Base-by-base conservation (phyloP, 2,329 filamentous ascomycete species). In the Exophiala alcalophila region DNA sequence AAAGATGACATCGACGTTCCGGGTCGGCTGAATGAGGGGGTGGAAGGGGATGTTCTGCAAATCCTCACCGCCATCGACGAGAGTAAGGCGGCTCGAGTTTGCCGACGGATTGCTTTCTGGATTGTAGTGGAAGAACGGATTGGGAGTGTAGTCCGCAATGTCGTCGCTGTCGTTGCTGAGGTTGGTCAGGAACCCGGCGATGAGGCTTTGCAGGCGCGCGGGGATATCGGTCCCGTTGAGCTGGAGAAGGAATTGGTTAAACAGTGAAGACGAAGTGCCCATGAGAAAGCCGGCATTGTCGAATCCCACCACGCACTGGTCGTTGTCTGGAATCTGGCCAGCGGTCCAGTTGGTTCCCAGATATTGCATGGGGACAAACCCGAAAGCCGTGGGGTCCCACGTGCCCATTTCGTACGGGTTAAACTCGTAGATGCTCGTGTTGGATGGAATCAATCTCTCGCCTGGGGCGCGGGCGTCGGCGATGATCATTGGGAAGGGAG, bases 211-310 rank as follows among this genome's bases (percentile, higher is more conserved):
- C 74, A 72, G 4, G 68, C 56, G 36, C 73, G 69, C 25, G 87
- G 64, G 21, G 74, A 63, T 4, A 58, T 60, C 2, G 72, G 72
- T 5, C 2, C 72, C 63, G 52, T 86, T 76, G 41, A 91, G 69
- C 8, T 78, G 66, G 3, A 89, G 70, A 12, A 94, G 66, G 56
- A 86, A 77, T 56, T 81, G 72, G 67, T 94, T 95, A 74, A 95
- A 95, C 2, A 95, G 73, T 0, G 85, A 84, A 1, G 83, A 87
- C 15, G 83, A 88, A 0, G 89, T 94, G 36, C 89, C 89, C 79
- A 94, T 88, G 18, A 94, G 71, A 59, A 78, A 95, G 5, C 86
- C 86, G 16, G 77, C 77, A 56, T 89, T 89, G 65, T 95, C 90
- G 51, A 89, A 89, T 1, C 90, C 90, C 5, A 76, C 71, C 11